These are phyloP conservation scores for Apophysomyces trapeziformis DNA, from an alignment of 371 early-diverging fungal genomes.

Conservation along the genomic window DNA sequence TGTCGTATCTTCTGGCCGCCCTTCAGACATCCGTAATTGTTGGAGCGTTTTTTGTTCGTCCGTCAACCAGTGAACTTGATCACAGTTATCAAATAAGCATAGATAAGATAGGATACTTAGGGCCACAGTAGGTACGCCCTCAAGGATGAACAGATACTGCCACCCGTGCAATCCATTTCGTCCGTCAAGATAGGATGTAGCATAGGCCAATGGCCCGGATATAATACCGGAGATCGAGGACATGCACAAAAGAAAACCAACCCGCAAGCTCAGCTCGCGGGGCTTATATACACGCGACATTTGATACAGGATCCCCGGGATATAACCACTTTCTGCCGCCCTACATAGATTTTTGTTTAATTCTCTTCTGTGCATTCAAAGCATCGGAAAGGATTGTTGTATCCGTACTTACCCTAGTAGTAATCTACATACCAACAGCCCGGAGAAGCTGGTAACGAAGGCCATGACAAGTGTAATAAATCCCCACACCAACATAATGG, in stretches of 20 bases:
- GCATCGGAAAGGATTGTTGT: not conserved
- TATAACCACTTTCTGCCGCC: slow-evolving; percentile 14
- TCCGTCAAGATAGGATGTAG: slow-evolving; percentile 14
- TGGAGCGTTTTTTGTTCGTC: slow-evolving; percentile 23
- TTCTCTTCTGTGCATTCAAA: not conserved
- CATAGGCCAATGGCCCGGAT: slow-evolving; percentile 10
- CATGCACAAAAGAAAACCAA: slow-evolving; percentile 16
- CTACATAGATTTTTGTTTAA: not conserved
- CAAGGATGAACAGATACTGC: slow-evolving; percentile 19
- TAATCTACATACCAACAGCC: slow-evolving; percentile 13
- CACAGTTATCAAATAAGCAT: slow-evolving; percentile 6
- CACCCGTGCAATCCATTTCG: slow-evolving; percentile 17
- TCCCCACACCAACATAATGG: slow-evolving; percentile 22
- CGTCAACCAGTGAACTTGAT: slow-evolving; percentile 13
- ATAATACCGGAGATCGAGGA: slow-evolving; percentile 15
- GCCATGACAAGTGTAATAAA: slow-evolving; percentile 13
- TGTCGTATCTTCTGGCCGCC: not conserved
- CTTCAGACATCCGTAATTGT: slow-evolving; percentile 14
- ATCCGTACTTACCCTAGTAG: slow-evolving; percentile 13
- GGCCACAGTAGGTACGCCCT: slow-evolving; percentile 17
- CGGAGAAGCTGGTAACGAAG: slow-evolving; percentile 5
- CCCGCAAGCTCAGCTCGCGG: slow-evolving; percentile 15
- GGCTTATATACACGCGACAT: slow-evolving; percentile 18
- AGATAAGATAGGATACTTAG: slow-evolving; percentile 11
- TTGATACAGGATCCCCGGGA: slow-evolving; percentile 17